Conservation (phyloP, 805 yeast genomes). For the Lachancea nothofagi region DNA sequence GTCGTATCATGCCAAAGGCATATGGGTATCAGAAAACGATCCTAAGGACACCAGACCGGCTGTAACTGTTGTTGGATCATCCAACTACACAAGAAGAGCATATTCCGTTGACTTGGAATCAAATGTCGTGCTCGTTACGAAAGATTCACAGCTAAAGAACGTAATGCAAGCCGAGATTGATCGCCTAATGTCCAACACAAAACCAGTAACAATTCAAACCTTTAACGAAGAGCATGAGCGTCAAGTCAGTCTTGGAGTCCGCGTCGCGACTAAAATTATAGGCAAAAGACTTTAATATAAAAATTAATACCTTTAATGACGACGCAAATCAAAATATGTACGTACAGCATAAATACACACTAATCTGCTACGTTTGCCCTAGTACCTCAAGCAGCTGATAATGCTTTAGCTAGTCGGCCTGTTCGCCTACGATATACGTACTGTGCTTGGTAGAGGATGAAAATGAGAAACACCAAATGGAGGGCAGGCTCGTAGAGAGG, state of each 20-base stretch:
- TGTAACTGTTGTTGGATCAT: slow-evolving; percentile 81
- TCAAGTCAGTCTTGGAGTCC: slow-evolving; percentile 56
- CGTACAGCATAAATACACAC: no score
- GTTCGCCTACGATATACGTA: slow-evolving; percentile 19
- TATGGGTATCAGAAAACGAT: slow-evolving; percentile 59
- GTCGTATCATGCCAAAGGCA: slow-evolving; percentile 97
- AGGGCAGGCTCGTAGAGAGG: slow-evolving; percentile 16
- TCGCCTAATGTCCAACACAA: slow-evolving; percentile 50
- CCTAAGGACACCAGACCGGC: slow-evolving; percentile 50
- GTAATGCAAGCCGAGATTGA: slow-evolving; percentile 59
- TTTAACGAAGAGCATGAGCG: slow-evolving; percentile 57
- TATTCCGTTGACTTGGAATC: slow-evolving; percentile 84
- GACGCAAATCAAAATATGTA: neutral
- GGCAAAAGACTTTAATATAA: slow-evolving; percentile 45
- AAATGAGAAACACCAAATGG: slow-evolving; percentile 15
- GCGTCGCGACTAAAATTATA: slow-evolving; percentile 56
- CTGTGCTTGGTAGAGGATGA: slow-evolving; percentile 27
- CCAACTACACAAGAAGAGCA: slow-evolving; percentile 88
- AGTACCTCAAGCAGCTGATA: neutral
- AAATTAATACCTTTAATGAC: neutral
- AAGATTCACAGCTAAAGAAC: slow-evolving; percentile 50
- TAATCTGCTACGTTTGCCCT: no score
- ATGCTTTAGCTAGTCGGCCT: slow-evolving; percentile 21
- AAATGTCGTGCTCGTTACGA: slow-evolving; percentile 74
- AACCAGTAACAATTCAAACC: slow-evolving; percentile 50